These are phyloP conservation scores for Wallacemonas sp. DNA, from an alignment of 208 protist genomes.

Conservation along the genomic window DNA sequence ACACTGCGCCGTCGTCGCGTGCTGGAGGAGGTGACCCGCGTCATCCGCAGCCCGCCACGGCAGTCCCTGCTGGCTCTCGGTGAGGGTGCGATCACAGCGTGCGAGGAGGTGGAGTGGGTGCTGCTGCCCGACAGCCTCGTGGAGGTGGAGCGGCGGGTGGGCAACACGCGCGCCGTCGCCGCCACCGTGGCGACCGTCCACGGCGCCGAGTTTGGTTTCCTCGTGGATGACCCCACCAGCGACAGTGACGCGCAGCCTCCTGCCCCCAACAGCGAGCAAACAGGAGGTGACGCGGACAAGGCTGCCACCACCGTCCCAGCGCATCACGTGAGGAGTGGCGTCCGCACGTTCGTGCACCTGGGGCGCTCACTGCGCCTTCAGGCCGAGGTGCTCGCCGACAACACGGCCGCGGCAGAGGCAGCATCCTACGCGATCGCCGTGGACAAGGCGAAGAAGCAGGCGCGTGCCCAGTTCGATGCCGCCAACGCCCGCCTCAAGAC, in stretches of 20 bases:
- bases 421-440: slow-evolving; percentile 43
- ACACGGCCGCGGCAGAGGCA: slow-evolving; percentile 46
- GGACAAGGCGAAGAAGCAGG: slow-evolving; percentile 45
- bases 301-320: neutral
- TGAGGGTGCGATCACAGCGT: slow-evolving; percentile 31
- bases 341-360: slow-evolving; percentile 45
- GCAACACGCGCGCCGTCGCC: slow-evolving; percentile 59
- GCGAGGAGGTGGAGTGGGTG: slow-evolving; percentile 71
- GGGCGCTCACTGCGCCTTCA: slow-evolving; percentile 37
- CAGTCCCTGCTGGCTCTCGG: slow-evolving; percentile 47
- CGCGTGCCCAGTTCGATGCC: slow-evolving; percentile 60
- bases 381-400: slow-evolving; percentile 67
- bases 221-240: slow-evolving; percentile 21
- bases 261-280: no score
- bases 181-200: slow-evolving; percentile 31
- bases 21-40: slow-evolving; percentile 39
- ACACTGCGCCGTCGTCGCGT: slow-evolving; percentile 61
- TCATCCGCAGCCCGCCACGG: slow-evolving; percentile 14
- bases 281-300: neutral
- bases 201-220: slow-evolving; percentile 49
- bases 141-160: slow-evolving; percentile 52
- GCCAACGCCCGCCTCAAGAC: slow-evolving; percentile 19
- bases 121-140: slow-evolving; percentile 56
- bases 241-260: neutral
- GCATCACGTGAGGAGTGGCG: slow-evolving; percentile 34